These are phyloP conservation scores for Boletus eberwhitei DNA, from an alignment of 768 basidiomycete species.

Conservation along the genomic window DNA sequence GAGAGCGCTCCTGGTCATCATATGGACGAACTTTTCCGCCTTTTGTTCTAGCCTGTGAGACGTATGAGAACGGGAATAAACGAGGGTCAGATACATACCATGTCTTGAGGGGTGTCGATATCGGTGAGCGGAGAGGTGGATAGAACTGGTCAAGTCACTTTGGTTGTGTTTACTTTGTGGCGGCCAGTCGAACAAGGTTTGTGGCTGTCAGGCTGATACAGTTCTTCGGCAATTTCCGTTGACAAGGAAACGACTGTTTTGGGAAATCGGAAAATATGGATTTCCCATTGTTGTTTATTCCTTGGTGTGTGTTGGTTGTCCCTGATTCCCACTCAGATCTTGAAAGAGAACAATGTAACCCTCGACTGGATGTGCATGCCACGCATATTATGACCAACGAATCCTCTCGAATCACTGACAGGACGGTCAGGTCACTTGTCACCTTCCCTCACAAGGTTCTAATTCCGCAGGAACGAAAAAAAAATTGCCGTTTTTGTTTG, in stretches of 20 bases:
- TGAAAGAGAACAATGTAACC: not conserved
- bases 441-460: not conserved
- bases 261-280: not conserved
- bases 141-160: slow-evolving; percentile 13
- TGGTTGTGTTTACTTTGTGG: slow-evolving; percentile 37
- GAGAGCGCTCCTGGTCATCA: slow-evolving; percentile 22
- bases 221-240: slow-evolving; percentile 30
- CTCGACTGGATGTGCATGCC: not conserved
- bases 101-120: slow-evolving; percentile 63
- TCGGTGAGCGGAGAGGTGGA: slow-evolving; percentile 46
- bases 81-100: slow-evolving; percentile 43
- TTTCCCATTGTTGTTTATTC: not conserved
- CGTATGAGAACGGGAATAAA: slow-evolving; percentile 11
- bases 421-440: not conserved
- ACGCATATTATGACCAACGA: too few species aligned
- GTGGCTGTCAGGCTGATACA: slow-evolving; percentile 46
- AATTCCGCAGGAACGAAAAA: not conserved
- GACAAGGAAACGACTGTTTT: not conserved
- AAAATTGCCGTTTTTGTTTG: not conserved
- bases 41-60: slow-evolving; percentile 41
- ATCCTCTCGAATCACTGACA: not conserved
- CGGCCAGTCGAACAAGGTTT: slow-evolving; percentile 46
- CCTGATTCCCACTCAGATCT: not conserved
- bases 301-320: too few species aligned
- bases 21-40: slow-evolving; percentile 24